phyloP scores from a whole-genome alignment of 164 flowering plant genomes.

The Annona cherimola region DNA sequence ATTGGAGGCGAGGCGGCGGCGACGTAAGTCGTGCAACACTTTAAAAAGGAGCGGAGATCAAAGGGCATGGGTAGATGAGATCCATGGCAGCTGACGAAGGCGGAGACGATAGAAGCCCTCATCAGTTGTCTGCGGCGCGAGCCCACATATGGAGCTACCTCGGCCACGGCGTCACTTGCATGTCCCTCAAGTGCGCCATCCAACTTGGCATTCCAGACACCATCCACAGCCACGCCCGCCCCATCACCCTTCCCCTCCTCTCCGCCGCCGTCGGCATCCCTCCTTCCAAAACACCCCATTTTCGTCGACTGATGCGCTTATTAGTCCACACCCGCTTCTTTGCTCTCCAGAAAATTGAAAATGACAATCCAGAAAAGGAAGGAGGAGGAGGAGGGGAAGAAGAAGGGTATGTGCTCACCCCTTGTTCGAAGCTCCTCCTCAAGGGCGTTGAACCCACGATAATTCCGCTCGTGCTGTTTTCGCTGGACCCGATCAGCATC shows the following conservation, averaged over 20 bases:
- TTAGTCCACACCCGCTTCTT: constrained; percentile 4
- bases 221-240: constrained; percentile 2
- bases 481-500: constrained; percentile 23
- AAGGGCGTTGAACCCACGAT: neutral
- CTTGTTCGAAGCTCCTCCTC: constrained; percentile 8
- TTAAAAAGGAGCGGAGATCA: neutral
- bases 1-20: too few species aligned
- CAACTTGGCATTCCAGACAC: constrained; percentile 1
- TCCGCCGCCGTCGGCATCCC: neutral
- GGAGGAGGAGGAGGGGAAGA: constrained; percentile 18
- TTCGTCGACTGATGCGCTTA: constrained; percentile 9
- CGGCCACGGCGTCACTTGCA: neutral
- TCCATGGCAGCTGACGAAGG: too few species aligned
- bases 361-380: constrained; percentile 4
- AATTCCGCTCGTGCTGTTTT: constrained; percentile 11
- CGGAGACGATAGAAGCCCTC: too few species aligned
- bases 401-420: constrained; percentile 6
- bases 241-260: constrained; percentile 1
- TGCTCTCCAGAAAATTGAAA: neutral
- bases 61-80: too few species aligned
- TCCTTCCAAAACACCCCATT: neutral
- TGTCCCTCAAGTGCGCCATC: constrained; percentile 12
- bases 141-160: constrained; percentile 4
- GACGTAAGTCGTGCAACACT: too few species aligned
- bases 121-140: neutral